These are phyloP conservation scores for Elongisporangium senticosum DNA, from an alignment of 352 stramenopile species.

Conservation along the genomic window DNA sequence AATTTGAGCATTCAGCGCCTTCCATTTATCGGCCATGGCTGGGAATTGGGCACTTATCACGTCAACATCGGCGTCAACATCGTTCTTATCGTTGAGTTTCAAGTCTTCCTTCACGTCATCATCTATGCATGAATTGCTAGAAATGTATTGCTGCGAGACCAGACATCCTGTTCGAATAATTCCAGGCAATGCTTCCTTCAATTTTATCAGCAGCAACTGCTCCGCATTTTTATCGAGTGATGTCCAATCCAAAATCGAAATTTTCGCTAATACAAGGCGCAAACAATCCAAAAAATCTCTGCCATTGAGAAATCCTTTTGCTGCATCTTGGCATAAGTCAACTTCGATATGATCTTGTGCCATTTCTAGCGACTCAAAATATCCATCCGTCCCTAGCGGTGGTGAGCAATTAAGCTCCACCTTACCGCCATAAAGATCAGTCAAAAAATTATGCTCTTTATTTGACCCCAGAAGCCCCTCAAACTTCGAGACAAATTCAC, in stretches of 20 bases:
- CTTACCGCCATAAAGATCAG: slow-evolving; percentile 52
- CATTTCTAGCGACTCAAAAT: slow-evolving; percentile 56
- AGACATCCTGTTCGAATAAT: slow-evolving; percentile 38
- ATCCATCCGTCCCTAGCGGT: slow-evolving; percentile 48
- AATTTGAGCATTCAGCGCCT: slow-evolving; percentile 7
- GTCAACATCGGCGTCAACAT: slow-evolving; percentile 13
- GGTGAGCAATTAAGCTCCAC: slow-evolving; percentile 63
- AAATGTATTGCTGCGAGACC: slow-evolving; percentile 5
- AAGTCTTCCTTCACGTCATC: slow-evolving; percentile 22
- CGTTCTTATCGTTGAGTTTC: slow-evolving; percentile 4
- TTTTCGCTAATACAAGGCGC: slow-evolving; percentile 65
- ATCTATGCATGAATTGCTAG: not conserved
- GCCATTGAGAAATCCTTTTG: slow-evolving; percentile 33
- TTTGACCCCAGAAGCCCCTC: slow-evolving; percentile 31
- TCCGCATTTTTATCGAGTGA: slow-evolving; percentile 52
- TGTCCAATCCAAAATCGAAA: slow-evolving; percentile 78
- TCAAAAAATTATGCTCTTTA: slow-evolving; percentile 55
- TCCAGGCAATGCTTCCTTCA: slow-evolving; percentile 23
- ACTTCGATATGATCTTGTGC: slow-evolving; percentile 21
- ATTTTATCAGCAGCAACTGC: slow-evolving; percentile 34
- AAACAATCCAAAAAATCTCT: slow-evolving; percentile 69
- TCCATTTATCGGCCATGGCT: slow-evolving; percentile 23
- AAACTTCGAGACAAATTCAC: slow-evolving; percentile 47
- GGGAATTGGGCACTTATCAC: slow-evolving; percentile 23
- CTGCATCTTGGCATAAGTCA: slow-evolving; percentile 13